Evolutionary conservation across 2,329 filamentous ascomycete genomes (phyloP).

Genomic region (Colletotrichum destructivum): DNA sequence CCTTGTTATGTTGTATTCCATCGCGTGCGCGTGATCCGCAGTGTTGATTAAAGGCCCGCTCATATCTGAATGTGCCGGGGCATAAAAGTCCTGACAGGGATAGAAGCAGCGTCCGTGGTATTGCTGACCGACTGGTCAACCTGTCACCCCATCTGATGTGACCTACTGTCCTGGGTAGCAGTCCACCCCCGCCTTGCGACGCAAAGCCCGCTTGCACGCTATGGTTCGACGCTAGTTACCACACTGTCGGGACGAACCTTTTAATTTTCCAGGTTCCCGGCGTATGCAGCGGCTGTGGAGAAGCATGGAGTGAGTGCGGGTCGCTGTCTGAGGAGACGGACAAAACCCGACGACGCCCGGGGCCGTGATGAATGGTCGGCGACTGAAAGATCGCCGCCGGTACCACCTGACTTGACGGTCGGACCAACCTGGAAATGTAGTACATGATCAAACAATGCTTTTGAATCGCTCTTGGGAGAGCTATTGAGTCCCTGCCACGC

Average conservation of each 20-base stretch:
- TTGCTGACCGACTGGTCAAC: background rate
- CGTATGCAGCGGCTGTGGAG: background rate
- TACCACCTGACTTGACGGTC: background rate
- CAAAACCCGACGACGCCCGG: background rate
- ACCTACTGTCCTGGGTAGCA: background rate
- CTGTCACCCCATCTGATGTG: background rate
- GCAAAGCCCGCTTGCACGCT: background rate
- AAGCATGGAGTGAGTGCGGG: background rate
- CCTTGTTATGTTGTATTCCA: background rate
- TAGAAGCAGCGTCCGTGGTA: background rate
- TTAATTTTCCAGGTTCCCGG: background rate
- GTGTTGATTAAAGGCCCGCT: background rate
- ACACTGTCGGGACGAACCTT: background rate
- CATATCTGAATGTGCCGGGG: background rate
- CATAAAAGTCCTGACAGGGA: background rate
- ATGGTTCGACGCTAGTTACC: background rate
- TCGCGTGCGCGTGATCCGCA: background rate
- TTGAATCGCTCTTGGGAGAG: background rate
- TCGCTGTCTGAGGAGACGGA: background rate
- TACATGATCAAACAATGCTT: background rate
- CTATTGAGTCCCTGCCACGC: background rate
- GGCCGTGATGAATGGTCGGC: background rate
- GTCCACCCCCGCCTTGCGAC: conserved; percentile 50
- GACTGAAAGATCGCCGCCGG: background rate
- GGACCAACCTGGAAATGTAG: no score